Percentiles rank a stretch among this genome's conserved stretches.
phyloP scores from a whole-genome alignment of 2,329 filamentous ascomycete species.

The Aspergillus versicolor region DNA sequence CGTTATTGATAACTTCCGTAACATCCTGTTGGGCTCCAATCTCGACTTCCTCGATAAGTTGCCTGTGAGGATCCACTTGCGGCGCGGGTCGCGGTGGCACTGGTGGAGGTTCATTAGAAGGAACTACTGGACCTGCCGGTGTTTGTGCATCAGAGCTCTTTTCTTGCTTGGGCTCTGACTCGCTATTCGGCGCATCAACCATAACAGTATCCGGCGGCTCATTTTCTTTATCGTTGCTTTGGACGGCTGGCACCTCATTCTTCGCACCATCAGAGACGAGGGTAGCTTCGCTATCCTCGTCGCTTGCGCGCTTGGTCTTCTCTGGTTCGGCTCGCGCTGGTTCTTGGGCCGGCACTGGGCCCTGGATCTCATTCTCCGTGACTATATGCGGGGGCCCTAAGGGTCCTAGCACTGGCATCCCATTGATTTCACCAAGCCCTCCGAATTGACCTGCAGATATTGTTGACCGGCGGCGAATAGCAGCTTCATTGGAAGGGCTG shows the following conservation, averaged over 20 bases:
- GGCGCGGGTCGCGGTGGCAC: slow-evolving; percentile 55
- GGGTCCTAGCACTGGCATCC: slow-evolving; percentile 47
- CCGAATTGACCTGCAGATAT: slow-evolving; percentile 31
- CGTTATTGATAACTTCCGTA: slow-evolving; percentile 90
- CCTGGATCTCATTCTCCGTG: slow-evolving; percentile 18
- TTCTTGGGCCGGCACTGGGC: slow-evolving; percentile 16
- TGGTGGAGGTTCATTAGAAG: slow-evolving; percentile 55
- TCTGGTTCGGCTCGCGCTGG: slow-evolving; percentile 15
- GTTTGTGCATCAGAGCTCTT: slow-evolving; percentile 9
- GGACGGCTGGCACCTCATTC: slow-evolving; percentile 17
- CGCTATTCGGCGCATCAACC: slow-evolving; percentile 20
- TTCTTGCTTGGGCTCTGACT: slow-evolving; percentile 14
- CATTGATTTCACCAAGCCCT: slow-evolving; percentile 44
- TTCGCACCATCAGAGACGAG: slow-evolving; percentile 34
- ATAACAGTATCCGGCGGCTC: slow-evolving; percentile 25
- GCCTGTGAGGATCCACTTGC: slow-evolving; percentile 33
- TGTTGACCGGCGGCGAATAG: slow-evolving; percentile 50
- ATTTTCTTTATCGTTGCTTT: slow-evolving; percentile 42
- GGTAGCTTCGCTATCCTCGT: slow-evolving; percentile 35
- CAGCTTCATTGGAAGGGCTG: slow-evolving; percentile 55
- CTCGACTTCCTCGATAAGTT: slow-evolving; percentile 52
- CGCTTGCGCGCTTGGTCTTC: slow-evolving; percentile 26
- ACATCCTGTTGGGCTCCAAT: slow-evolving; percentile 85
- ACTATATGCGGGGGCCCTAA: slow-evolving; percentile 38
- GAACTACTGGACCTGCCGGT: slow-evolving; percentile 24